A percentile compares a stretch with the other conserved stretches of the same genome.
These are phyloP conservation scores for Phaffia australis DNA, from an alignment of 768 basidiomycete genomes.

Conservation along the genomic window DNA sequence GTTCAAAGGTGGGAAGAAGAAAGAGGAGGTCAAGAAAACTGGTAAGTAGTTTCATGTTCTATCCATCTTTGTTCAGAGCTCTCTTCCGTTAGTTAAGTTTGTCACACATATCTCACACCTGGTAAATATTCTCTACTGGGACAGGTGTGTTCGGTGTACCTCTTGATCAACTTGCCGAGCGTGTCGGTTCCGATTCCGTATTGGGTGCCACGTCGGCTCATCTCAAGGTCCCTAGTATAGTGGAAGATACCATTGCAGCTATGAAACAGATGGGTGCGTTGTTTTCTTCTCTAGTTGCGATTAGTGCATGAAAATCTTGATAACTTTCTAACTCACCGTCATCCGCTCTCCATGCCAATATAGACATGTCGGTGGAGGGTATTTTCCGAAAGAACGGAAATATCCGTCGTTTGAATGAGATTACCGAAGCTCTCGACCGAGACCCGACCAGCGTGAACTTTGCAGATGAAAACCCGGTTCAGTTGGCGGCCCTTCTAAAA, in stretches of 20 bases:
- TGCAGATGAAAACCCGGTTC: slow-evolving; percentile 88
- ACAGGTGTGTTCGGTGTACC: slow-evolving; percentile 87
- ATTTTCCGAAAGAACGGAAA: slow-evolving; percentile 98
- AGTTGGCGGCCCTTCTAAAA: slow-evolving; percentile 90
- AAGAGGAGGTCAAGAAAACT: slow-evolving; percentile 59
- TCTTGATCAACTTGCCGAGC: slow-evolving; percentile 81
- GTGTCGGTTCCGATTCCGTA: slow-evolving; percentile 89
- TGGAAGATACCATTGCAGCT: slow-evolving; percentile 94
- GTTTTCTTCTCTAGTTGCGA: not conserved
- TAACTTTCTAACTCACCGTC: not conserved
- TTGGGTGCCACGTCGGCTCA: slow-evolving; percentile 77
- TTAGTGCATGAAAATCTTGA: not conserved
- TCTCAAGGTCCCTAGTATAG: slow-evolving; percentile 86
- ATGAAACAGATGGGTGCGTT: slow-evolving; percentile 96
- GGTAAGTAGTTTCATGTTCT: slow-evolving; percentile 35
- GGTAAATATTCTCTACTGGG: not conserved
- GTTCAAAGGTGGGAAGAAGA: slow-evolving; percentile 67
- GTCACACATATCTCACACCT: not conserved
- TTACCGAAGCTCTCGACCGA: slow-evolving; percentile 87
- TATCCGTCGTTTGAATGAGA: slow-evolving; percentile 79
- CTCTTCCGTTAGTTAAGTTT: not conserved
- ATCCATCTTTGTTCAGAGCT: slow-evolving; percentile 3
- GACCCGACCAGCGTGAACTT: slow-evolving; percentile 85
- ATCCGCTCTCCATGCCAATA: not conserved
- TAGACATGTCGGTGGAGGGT: slow-evolving; percentile 98